Evolutionary conservation across 2,329 filamentous ascomycete species (phyloP), one percentile per base, ranked within the genome.

Genomic region (Catunica adiposa): DNA sequence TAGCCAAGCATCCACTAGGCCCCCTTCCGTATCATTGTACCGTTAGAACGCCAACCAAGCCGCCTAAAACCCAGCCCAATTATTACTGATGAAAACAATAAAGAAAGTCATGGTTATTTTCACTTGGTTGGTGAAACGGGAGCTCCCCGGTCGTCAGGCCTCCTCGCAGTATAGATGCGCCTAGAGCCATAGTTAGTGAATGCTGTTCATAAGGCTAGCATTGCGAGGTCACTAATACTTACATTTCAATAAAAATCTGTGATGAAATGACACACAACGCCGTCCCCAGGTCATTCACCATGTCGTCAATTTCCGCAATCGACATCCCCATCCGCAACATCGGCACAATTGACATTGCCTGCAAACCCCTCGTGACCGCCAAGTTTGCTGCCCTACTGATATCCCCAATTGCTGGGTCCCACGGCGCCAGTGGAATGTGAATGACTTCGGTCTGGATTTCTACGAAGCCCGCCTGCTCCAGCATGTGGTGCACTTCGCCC

Each of bases 341-440:
- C 6, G 89, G 84, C 37, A 77, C 84, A 63, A 92, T 67, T 61
- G 82, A 83, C 62, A 94, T 72, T 11, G 82, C 80, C 62, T 88
- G 79, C 52, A 94, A 69, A 25, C 84, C 84, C 63, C 86, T 79
- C 9, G 77, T 81, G 61, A 95, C 73, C 40, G 81, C 83, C 23
- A 90, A 71, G 64, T 90, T 89, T 69, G 94, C 94, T 85, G 86
- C 94, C 57, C 81, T 75, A 29, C 85, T 87, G 54, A 89, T 75
- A 59, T 80, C 82, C 61, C 81, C 74, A 60, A 80, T 73, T 25
- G 75, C 71, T 62, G 86, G 79, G 25, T 71, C 66, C 84, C 86
- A 90, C 23, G 82, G 79, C 63, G 84, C 90, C 64, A 87, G 74
- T 29, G 87, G 86, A 37, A 90, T 71, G 57, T 75, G 75, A 59